Conservation (phyloP, 2,329 filamentous ascomycete species). For the Nemania abortiva region DNA sequence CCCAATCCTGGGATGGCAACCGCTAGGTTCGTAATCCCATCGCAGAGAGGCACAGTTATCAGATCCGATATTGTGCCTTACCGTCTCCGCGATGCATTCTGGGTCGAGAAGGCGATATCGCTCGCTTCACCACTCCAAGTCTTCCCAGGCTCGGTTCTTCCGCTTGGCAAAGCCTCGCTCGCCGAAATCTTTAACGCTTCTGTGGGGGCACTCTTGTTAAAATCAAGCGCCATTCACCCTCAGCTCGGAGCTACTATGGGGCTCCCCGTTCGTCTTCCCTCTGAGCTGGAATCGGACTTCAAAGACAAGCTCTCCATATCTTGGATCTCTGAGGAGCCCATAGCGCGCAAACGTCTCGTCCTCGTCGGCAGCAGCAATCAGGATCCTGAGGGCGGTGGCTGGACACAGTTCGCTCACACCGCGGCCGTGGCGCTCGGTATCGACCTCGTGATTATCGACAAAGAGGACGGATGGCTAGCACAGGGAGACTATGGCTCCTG, state of each 20-base stretch:
- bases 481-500: slow-evolving; percentile 40
- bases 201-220: slow-evolving; percentile 43
- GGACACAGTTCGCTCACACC: slow-evolving; percentile 43
- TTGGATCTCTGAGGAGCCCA: slow-evolving; percentile 38
- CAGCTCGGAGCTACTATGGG: neutral
- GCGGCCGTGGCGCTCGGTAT: slow-evolving; percentile 45
- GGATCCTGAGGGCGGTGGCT: slow-evolving; percentile 45
- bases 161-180: slow-evolving; percentile 34
- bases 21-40: slow-evolving; percentile 43
- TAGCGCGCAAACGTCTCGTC: slow-evolving; percentile 43
- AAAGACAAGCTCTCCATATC: slow-evolving; percentile 42
- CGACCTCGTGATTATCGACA: slow-evolving; percentile 46
- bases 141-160: slow-evolving; percentile 35
- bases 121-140: slow-evolving; percentile 42
- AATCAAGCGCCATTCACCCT: neutral
- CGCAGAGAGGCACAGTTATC: slow-evolving; percentile 40
- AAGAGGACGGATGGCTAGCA: slow-evolving; percentile 43
- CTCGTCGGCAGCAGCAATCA: slow-evolving; percentile 47
- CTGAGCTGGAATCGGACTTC: slow-evolving; percentile 42
- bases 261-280: slow-evolving; percentile 11
- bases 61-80: slow-evolving; percentile 46
- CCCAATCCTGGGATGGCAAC: slow-evolving; percentile 23
- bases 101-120: slow-evolving; percentile 38
- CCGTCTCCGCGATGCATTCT: slow-evolving; percentile 42
- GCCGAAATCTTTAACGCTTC: slow-evolving; percentile 40